A percentile compares a stretch with the other conserved stretches of the same genome.
Evolutionary conservation across 768 basidiomycete genomes (phyloP).

Genomic region (Phallus indusiatus): DNA sequence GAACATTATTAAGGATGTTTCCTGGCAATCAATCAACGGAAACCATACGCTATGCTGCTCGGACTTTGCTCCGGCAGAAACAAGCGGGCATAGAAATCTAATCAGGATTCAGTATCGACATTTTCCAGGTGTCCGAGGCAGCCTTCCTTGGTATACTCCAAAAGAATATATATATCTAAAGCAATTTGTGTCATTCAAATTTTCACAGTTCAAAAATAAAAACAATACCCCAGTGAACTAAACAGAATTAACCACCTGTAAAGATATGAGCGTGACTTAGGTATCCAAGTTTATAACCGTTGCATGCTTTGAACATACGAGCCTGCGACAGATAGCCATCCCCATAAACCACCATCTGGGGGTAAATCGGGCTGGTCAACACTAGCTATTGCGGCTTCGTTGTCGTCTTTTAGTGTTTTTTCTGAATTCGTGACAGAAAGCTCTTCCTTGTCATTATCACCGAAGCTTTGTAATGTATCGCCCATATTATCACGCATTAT

Average conservation of each 20-base stretch:
- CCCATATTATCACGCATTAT: too few relatives aligned
- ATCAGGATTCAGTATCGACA: not conserved
- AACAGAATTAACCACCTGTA: not conserved
- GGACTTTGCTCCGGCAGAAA: not conserved
- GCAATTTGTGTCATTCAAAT: not conserved
- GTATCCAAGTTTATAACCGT: too few relatives aligned
- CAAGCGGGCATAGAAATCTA: not conserved
- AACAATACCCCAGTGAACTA: not conserved
- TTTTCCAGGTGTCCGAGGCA: not conserved
- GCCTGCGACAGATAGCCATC: too few relatives aligned
- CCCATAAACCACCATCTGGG: too few relatives aligned
- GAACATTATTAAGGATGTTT: not conserved
- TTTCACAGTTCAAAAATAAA: not conserved
- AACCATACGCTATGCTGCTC: not conserved
- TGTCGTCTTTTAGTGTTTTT: too few relatives aligned
- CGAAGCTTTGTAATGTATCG: too few relatives aligned
- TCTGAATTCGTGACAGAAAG: too few relatives aligned
- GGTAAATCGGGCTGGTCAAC: too few relatives aligned
- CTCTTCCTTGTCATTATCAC: too few relatives aligned
- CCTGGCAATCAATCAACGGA: not conserved
- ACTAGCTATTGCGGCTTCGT: too few relatives aligned
- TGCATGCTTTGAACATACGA: too few relatives aligned
- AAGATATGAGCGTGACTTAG: too few relatives aligned
- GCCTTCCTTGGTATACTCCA: not conserved
- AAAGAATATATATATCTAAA: not conserved